A percentile compares a stretch with the other conserved stretches of the same genome.
Conservation (phyloP, 805 yeast species). For the Lachancea nothofagi region DNA sequence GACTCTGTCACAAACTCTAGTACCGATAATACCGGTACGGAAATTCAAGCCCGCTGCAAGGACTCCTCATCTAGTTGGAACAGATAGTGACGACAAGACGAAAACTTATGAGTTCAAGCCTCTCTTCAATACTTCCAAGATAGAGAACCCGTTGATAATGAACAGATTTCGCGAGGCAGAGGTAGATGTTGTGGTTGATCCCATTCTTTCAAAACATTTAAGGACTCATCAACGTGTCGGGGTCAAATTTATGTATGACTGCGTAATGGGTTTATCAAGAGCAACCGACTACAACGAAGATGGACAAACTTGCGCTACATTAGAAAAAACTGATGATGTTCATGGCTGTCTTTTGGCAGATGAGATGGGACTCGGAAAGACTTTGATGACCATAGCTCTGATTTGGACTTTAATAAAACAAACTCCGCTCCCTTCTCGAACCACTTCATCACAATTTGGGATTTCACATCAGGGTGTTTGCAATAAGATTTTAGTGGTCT, state of each 20-base stretch:
- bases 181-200: slow-evolving; percentile 56
- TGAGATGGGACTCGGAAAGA: slow-evolving; percentile 95
- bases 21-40: background rate
- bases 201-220: slow-evolving; percentile 45
- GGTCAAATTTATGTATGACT: slow-evolving; percentile 71
- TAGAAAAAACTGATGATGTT: slow-evolving; percentile 16
- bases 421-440: slow-evolving; percentile 41
- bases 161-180: slow-evolving; percentile 29
- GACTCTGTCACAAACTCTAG: background rate
- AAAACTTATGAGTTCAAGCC: slow-evolving; percentile 29
- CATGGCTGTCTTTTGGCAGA: slow-evolving; percentile 86
- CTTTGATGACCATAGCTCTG: slow-evolving; percentile 76
- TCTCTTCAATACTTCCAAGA: slow-evolving; percentile 35
- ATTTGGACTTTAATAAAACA: slow-evolving; percentile 80
- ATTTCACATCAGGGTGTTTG: slow-evolving; percentile 33
- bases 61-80: background rate
- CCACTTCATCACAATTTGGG: slow-evolving; percentile 34
- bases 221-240: slow-evolving; percentile 88
- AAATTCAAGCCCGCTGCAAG: slow-evolving; percentile 2
- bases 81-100: background rate
- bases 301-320: slow-evolving; percentile 12
- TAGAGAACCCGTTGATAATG: slow-evolving; percentile 40
- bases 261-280: slow-evolving; percentile 65
- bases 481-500: slow-evolving; percentile 67
- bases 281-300: slow-evolving; percentile 34